phyloP scores from a whole-genome alignment of 345 rosid species.

The Dovyalis caffra region DNA sequence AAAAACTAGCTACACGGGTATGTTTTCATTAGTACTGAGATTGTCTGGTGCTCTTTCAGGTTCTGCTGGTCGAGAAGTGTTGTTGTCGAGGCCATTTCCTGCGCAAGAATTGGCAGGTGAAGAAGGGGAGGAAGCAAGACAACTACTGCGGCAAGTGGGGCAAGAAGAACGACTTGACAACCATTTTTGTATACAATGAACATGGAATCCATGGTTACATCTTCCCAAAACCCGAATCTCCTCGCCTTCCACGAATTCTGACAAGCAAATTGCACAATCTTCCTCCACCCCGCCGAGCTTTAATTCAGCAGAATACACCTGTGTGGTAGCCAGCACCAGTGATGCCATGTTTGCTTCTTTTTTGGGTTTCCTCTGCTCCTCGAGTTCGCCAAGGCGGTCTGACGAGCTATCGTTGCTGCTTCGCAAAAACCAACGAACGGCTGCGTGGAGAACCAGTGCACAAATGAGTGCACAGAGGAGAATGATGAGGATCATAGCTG shows the following conservation, averaged over 20 bases:
- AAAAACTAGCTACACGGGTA: neutral
- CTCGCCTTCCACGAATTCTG: slow-evolving; percentile 35
- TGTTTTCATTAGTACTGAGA: neutral
- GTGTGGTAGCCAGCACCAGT: slow-evolving; percentile 29
- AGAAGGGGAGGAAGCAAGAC: slow-evolving; percentile 5
- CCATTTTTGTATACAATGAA: slow-evolving; percentile 23
- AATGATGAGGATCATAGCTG: slow-evolving; percentile 43
- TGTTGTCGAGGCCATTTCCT: slow-evolving; percentile 3
- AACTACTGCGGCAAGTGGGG: slow-evolving; percentile 29
- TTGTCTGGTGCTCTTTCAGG: neutral
- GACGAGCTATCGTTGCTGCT: neutral
- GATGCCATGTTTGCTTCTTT: slow-evolving; percentile 9
- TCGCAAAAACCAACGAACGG: slow-evolving; percentile 64
- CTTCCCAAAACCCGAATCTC: slow-evolving; percentile 17
- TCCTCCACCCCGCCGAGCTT: slow-evolving; percentile 44
- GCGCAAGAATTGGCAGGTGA: neutral
- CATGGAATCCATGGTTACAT: slow-evolving; percentile 32
- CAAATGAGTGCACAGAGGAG: slow-evolving; percentile 61
- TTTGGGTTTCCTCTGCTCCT: slow-evolving; percentile 36
- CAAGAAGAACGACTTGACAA: slow-evolving; percentile 25
- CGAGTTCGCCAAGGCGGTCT: slow-evolving; percentile 7
- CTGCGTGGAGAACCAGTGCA: slow-evolving; percentile 52
- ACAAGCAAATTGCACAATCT: slow-evolving; percentile 33
- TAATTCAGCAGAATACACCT: slow-evolving; percentile 45
- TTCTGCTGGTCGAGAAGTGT: neutral